Evolutionary conservation across 2,329 filamentous ascomycete species (phyloP).

Genomic region (Botrytis elliptica): DNA sequence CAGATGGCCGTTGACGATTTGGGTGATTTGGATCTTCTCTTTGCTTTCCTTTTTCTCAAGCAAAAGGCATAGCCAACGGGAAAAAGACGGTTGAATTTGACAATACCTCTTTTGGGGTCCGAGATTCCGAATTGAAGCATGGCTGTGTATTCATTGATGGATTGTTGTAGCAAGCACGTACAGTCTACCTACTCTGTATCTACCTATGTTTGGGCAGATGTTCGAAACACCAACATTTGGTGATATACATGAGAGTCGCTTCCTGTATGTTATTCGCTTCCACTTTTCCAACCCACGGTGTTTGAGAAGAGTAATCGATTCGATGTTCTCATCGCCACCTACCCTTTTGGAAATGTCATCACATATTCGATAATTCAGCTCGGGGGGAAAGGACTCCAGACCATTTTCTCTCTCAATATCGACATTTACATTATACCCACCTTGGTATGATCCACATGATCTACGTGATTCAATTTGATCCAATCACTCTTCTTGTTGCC

Average conservation of each 20-base stretch:
- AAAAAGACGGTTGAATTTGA: conserved; percentile 2
- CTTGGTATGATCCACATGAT: not conserved
- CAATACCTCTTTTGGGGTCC: not conserved
- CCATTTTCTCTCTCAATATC: not conserved
- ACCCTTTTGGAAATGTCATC: not conserved
- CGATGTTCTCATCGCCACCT: not conserved
- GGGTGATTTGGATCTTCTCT: not conserved
- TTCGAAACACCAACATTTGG: not conserved
- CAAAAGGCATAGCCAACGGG: not conserved
- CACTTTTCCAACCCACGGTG: not conserved
- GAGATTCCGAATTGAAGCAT: not conserved
- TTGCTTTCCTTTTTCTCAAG: not conserved
- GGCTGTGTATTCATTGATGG: not conserved
- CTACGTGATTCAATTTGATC: not conserved
- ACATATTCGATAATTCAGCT: conserved; percentile 1
- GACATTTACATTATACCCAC: not conserved
- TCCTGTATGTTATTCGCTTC: not conserved
- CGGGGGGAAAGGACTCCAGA: not conserved
- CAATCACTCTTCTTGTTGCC: not conserved
- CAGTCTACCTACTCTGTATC: not conserved
- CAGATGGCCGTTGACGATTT: not conserved
- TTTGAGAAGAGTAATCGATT: not conserved
- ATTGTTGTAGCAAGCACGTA: not conserved
- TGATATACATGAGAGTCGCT: not conserved
- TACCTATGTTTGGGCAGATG: not conserved